Evolutionary conservation across 768 basidiomycete species (phyloP).

Genomic region (Cyclocybe aegerita): DNA sequence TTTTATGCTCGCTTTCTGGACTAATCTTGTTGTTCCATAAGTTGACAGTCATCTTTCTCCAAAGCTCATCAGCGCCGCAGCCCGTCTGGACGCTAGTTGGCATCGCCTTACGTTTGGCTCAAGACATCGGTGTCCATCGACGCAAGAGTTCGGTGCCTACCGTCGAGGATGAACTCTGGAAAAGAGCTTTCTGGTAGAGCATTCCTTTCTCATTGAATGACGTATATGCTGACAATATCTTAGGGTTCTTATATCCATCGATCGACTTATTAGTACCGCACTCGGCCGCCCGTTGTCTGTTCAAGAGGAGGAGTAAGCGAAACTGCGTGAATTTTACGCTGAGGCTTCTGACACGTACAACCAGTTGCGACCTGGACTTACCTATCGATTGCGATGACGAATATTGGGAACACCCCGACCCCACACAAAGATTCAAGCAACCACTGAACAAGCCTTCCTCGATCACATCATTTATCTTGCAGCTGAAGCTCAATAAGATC

Average conservation of each 20-base stretch:
- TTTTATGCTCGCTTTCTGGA: neutral
- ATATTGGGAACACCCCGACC: constrained; percentile 68
- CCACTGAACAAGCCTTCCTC: constrained; percentile 60
- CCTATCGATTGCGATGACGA: constrained; percentile 69
- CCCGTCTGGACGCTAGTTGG: constrained; percentile 71
- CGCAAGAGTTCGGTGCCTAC: constrained; percentile 36
- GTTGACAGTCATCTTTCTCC: constrained; percentile 55
- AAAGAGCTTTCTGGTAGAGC: constrained; percentile 62
- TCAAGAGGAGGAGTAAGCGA: constrained; percentile 73
- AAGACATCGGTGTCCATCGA: constrained; percentile 77
- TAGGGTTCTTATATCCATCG: constrained; percentile 57
- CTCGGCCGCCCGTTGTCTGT: constrained; percentile 79
- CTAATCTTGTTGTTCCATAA: constrained; percentile 16
- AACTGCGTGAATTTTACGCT: neutral
- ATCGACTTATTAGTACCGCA: constrained; percentile 48
- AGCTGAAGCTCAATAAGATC: constrained; percentile 62
- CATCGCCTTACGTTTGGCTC: constrained; percentile 69
- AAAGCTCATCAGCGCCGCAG: constrained; percentile 59
- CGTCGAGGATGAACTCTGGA: constrained; percentile 72
- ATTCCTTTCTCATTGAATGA: neutral
- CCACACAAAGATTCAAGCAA: constrained; percentile 63
- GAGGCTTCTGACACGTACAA: neutral
- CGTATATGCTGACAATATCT: neutral
- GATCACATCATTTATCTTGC: constrained; percentile 54
- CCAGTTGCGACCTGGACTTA: constrained; percentile 73